Percentiles rank a stretch among this genome's conserved stretches.
phyloP scores from a whole-genome alignment of 192 early-diverging fungal genomes.

The Linnemannia schmuckeri region DNA sequence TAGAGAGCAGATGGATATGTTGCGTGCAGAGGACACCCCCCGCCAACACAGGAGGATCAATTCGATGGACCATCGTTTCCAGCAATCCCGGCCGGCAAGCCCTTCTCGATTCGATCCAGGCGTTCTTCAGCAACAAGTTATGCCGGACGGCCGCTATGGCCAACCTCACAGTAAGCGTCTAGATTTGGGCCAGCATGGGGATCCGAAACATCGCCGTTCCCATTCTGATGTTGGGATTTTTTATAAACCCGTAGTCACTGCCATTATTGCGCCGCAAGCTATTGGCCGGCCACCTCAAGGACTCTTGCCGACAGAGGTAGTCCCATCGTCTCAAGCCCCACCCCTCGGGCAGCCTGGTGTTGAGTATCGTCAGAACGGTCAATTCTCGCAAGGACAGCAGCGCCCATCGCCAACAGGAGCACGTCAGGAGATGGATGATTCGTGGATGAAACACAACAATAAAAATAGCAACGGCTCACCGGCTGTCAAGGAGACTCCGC shows the following conservation, averaged over 20 bases:
- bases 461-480: neutral
- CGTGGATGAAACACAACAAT: constrained; percentile 13
- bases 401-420: neutral
- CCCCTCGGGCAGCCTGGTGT: neutral
- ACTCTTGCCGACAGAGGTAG: neutral
- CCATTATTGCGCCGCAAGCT: constrained; percentile 20
- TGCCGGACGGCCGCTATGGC: constrained; percentile 22
- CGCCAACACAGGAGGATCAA: constrained; percentile 40
- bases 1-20: constrained; percentile 4
- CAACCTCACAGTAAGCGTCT: constrained; percentile 31
- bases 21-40: neutral
- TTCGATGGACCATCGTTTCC: constrained; percentile 34
- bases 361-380: neutral
- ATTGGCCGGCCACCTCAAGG: neutral
- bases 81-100: constrained; percentile 4
- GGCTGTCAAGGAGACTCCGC: neutral
- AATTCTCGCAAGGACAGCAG: neutral
- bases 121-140: constrained; percentile 7
- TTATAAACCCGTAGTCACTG: constrained; percentile 14
- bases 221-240: constrained; percentile 37
- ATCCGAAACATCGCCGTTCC: constrained; percentile 30
- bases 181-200: constrained; percentile 31
- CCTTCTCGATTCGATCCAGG: neutral
- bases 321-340: neutral
- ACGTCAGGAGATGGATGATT: constrained; percentile 4